A percentile compares a stretch with the other conserved stretches of the same genome.
Conservation (phyloP, 177 flowering plant species). For the Vitis hybrid region DNA sequence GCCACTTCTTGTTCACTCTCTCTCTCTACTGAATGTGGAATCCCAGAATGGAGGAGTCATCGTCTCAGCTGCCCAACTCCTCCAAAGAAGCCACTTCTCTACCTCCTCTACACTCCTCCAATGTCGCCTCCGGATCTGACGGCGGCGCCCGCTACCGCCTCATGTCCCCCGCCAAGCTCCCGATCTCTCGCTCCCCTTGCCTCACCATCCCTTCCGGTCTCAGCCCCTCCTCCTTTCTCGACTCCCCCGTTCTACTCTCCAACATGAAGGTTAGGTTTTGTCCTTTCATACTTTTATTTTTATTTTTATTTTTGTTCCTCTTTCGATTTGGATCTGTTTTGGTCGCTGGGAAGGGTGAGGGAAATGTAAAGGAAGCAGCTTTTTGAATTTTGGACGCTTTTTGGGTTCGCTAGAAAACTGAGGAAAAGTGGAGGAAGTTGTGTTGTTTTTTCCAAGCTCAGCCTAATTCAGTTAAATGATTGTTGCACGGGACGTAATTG, state of each 20-base stretch:
- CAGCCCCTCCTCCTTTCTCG: conserved; percentile 80
- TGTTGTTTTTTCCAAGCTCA: background rate
- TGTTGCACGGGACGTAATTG: too few relatives aligned
- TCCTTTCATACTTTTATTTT: background rate
- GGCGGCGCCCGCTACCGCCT: conserved; percentile 68
- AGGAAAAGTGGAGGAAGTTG: background rate
- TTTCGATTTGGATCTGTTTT: background rate
- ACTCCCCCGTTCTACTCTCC: conserved; percentile 83
- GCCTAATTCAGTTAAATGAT: too few relatives aligned
- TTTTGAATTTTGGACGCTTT: background rate
- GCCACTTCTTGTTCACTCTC: background rate
- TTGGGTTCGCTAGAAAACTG: background rate
- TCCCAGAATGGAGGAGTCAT: conserved; percentile 14
- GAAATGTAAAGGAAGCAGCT: background rate
- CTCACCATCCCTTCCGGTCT: conserved; percentile 76
- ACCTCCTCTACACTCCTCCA: conserved; percentile 1
- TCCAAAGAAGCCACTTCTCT: background rate
- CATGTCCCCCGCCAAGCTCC: conserved; percentile 88
- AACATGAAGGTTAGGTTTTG: conserved; percentile 60
- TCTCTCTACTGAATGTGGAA: background rate
- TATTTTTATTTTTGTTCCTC: background rate
- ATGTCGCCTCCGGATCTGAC: conserved; percentile 11
- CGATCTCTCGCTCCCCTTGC: conserved; percentile 74
- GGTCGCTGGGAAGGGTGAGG: background rate
- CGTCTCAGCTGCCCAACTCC: background rate